Evolutionary conservation across 2,329 filamentous ascomycete genomes (phyloP).

Genomic region (Ophiostoma quercus): DNA sequence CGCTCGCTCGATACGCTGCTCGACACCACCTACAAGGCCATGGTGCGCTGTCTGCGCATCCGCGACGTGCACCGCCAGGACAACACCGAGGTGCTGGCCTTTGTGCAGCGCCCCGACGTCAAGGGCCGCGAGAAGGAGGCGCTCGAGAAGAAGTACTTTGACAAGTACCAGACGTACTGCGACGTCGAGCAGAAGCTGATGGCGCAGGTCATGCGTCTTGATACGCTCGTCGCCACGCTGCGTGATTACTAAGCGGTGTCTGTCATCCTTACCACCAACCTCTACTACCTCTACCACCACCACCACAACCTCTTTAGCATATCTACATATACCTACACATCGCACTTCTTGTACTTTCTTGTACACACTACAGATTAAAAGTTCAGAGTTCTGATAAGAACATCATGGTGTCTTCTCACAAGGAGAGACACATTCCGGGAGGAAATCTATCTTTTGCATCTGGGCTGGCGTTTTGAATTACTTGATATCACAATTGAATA

Average conservation of each 20-base stretch:
- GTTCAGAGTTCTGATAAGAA: neutral
- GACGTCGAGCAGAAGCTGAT: conserved; percentile 68
- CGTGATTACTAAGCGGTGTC: conserved; percentile 61
- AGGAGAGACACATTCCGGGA: neutral
- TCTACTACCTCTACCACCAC: neutral
- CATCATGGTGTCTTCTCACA: neutral
- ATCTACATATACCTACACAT: neutral
- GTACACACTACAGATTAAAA: conserved; percentile 1
- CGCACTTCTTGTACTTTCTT: neutral
- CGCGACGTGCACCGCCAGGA: conserved; percentile 69
- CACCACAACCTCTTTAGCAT: neutral
- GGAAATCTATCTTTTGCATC: conserved; percentile 8
- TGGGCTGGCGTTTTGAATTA: conserved; percentile 12
- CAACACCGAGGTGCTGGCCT: conserved; percentile 66
- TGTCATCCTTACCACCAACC: neutral
- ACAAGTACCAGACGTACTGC: conserved; percentile 53
- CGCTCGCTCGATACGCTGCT: conserved; percentile 65
- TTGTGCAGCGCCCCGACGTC: conserved; percentile 81
- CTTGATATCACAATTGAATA: conserved; percentile 2
- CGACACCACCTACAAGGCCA: conserved; percentile 81
- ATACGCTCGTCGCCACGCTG: conserved; percentile 78
- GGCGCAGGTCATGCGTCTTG: conserved; percentile 71
- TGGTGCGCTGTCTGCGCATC: conserved; percentile 78
- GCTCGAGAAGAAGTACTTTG: conserved; percentile 68
- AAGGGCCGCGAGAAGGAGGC: conserved; percentile 77